Evolutionary conservation across 208 protist genomes (phyloP), one percentile per base, ranked within the genome.

Genomic region (Leishmania lainsoni): DNA sequence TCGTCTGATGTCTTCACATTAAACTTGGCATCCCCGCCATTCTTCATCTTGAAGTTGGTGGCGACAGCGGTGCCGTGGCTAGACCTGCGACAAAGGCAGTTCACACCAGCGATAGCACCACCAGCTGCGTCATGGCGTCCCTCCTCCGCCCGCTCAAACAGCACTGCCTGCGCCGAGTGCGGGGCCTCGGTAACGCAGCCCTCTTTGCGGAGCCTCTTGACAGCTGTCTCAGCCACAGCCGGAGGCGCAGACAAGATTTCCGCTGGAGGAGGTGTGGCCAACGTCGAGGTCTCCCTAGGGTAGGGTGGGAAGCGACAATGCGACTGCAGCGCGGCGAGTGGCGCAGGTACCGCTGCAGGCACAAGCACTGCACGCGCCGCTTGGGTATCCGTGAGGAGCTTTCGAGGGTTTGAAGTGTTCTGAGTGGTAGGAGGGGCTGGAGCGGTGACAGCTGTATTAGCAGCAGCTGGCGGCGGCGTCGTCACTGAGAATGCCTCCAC

Each of bases 391-490:
- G 26, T 66, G 42, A 85, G 72, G n/a, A 59, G 77, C 77, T 81
- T 77, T 26, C 81, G 81, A 17, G 81, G 81, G 65, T 85, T 85
- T 5, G 73, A 68, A 3, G 81, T 85, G 39, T 74, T 39, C 63
- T n/a, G 51, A 10, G 71, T 65, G 17, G 78, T 56, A n/a, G 81
- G 81, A 10, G 81, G 81, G 5, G 80, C 76, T 14, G 81, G 81
- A 14, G 63, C 26, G 5, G 59, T 17, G 10, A 61, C 63, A 14
- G 63, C 35, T 1, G 32, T 52, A 56, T 63, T 32, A 8, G 74
- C 56, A 66, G 52, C 52, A 66, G 32, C 20, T 10, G 73, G n/a
- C 32, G 54, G 32, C 22, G 51, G 14, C 58, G 54, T 48, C 59
- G 48, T 20, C 63, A 49, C 72, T 49, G 65, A 52, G 48, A n/a